Evolutionary conservation across 1,139 yeast species (phyloP), one percentile per base, ranked within the genome.

Genomic region (Suhomyces kunorum): DNA sequence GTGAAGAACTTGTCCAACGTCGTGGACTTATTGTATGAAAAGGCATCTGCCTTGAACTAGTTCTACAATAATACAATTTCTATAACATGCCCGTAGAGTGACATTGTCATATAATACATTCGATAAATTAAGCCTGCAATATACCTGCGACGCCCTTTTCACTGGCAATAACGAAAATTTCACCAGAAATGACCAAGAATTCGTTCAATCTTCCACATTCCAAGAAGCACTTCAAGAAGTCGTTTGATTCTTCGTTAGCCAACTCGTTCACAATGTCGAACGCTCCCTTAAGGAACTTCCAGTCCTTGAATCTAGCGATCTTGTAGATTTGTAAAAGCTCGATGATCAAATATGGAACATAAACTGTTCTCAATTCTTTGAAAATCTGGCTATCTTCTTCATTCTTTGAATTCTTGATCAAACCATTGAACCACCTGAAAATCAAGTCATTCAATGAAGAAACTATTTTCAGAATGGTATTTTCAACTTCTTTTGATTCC

Each of bases 1-100:
- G 81, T 94, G 42, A 87, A 86, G 61, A 87, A 87, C 58, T 82
- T 92, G 80, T 84, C 94, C 24, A 79, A 72, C 46, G 97, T 85
- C 23, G 97, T 92, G 20, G 98, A 94, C 55, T 76, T 89, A 53
- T 74, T 94, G 54, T 92, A 89, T 55, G 98, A 90, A 59, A 92
- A 92, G 69, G 98, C 98, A 8, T 81, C 95, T 32, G 78, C 86
- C 31, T 71, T 85, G 54, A 82, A 83, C 53, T 83, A 19, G 20
- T 33, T 17, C 22, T 25, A 33, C 19, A 14, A 8, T 14, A 13
- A 33, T 27, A 20, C 63, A 31, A n/a, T n/a, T n/a, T n/a, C n/a
- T n/a, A n/a, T n/a, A n/a, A n/a, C n/a, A n/a, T n/a, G n/a, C n/a
- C n/a, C n/a, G n/a, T n/a, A n/a, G n/a, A n/a, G n/a, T n/a, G n/a